Conservation (phyloP, 371 early-diverging fungal genomes). For the Rhizopus microsporus region DNA sequence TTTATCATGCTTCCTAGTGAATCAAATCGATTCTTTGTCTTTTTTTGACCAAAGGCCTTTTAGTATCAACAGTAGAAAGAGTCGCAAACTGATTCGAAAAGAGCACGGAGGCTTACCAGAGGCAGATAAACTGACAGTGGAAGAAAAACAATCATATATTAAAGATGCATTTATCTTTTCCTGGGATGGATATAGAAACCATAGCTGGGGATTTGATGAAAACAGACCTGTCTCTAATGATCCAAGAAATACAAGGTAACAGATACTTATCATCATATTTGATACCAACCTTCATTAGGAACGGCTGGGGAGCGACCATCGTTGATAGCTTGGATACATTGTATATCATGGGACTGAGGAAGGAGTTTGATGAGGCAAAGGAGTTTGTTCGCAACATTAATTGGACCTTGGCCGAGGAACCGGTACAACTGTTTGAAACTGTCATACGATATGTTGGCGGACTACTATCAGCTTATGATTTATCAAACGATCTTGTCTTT, state of each 20-base stretch:
- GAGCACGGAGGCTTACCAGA: conserved; percentile 28
- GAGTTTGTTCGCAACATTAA: conserved; percentile 57
- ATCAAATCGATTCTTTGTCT: background rate
- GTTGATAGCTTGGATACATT: conserved; percentile 86
- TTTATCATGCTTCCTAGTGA: too few relatives aligned
- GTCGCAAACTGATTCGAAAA: conserved; percentile 14
- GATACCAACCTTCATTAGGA: conserved; percentile 9
- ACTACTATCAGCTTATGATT: conserved; percentile 77
- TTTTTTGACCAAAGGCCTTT: conserved; percentile 14
- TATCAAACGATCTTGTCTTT: conserved; percentile 49
- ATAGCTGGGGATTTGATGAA: conserved; percentile 67
- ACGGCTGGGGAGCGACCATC: conserved; percentile 62
- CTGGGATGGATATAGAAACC: conserved; percentile 75
- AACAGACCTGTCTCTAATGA: conserved; percentile 48
- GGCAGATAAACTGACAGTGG: conserved; percentile 23
- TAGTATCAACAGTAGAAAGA: conserved; percentile 2
- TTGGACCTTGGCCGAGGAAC: conserved; percentile 30
- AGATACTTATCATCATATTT: background rate
- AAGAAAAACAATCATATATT: conserved; percentile 43
- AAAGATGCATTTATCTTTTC: conserved; percentile 62
- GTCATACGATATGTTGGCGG: conserved; percentile 89
- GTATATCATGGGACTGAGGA: conserved; percentile 71
- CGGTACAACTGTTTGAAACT: conserved; percentile 76
- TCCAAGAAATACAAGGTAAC: conserved; percentile 53
- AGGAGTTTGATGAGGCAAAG: conserved; percentile 71